Percentiles rank a stretch among this genome's conserved stretches.
Conservation (phyloP, 257 asterid genomes). For the Petrea volubilis region DNA sequence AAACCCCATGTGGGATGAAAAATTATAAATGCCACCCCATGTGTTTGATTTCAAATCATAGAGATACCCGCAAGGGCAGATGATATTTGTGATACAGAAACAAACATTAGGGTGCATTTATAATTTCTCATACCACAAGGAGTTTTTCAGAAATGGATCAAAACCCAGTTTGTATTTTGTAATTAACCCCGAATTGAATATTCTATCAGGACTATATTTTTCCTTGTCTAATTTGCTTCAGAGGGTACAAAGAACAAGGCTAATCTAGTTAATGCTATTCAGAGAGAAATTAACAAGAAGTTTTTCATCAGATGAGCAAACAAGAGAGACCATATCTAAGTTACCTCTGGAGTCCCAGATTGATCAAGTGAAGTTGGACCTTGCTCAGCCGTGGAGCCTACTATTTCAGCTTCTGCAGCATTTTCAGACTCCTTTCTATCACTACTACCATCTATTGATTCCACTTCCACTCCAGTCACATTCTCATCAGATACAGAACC, state of each 20-base stretch:
- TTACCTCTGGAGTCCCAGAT: conserved; percentile 39
- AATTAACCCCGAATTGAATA: too few species aligned
- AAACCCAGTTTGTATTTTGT: too few species aligned
- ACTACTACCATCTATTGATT: conserved; percentile 23
- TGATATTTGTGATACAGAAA: too few species aligned
- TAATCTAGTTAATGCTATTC: background rate
- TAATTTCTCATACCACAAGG: too few species aligned
- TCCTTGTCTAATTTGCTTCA: background rate
- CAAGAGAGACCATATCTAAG: background rate
- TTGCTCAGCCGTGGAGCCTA: conserved; percentile 35
- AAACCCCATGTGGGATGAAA: too few species aligned
- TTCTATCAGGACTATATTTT: background rate
- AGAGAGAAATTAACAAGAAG: background rate
- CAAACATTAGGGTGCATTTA: too few species aligned
- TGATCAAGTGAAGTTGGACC: conserved; percentile 34
- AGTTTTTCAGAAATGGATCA: too few species aligned
- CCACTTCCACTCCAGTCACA: conserved; percentile 35
- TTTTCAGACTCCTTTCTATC: conserved; percentile 32
- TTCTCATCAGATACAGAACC: conserved; percentile 29
- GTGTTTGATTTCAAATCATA: too few species aligned
- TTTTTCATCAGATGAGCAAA: conserved; percentile 1
- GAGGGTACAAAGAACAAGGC: background rate
- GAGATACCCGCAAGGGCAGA: too few species aligned
- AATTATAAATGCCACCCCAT: too few species aligned
- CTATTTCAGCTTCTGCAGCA: conserved; percentile 55